Evolutionary conservation across 1,284 basidiomycete genomes (phyloP).

Genomic region (Singerocomus inundabilis): DNA sequence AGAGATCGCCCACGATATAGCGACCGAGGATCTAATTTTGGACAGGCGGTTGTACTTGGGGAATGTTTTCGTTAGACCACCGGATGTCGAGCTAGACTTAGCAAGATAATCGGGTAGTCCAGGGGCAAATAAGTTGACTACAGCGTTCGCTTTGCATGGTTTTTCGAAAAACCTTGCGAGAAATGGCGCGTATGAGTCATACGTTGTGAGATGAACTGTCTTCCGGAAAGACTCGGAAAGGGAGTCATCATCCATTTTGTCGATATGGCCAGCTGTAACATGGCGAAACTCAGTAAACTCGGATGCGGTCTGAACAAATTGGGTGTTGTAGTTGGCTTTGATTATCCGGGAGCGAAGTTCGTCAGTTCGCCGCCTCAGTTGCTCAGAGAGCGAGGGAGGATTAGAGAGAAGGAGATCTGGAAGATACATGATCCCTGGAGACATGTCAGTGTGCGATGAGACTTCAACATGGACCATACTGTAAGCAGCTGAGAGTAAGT

Average conservation of each 20-base stretch:
- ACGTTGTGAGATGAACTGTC: slow-evolving; percentile 14
- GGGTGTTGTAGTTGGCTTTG: slow-evolving; percentile 14
- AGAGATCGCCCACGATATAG: background rate
- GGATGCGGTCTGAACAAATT: slow-evolving; percentile 11
- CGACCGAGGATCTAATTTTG: background rate
- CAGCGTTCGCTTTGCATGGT: slow-evolving; percentile 10
- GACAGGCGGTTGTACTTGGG: slow-evolving; percentile 8
- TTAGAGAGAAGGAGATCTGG: slow-evolving; percentile 3
- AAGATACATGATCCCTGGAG: background rate
- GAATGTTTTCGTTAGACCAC: slow-evolving; percentile 11
- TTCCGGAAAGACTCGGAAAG: slow-evolving; percentile 8
- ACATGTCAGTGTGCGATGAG: background rate
- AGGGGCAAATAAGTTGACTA: slow-evolving; percentile 18
- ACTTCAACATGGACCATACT: background rate
- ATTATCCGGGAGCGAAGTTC: slow-evolving; percentile 7
- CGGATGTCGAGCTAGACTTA: slow-evolving; percentile 22
- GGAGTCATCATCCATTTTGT: background rate
- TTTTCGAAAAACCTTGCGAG: slow-evolving; percentile 7
- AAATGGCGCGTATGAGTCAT: slow-evolving; percentile 18
- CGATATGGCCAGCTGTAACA: background rate
- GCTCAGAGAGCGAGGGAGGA: background rate
- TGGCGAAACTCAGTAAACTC: slow-evolving; percentile 15
- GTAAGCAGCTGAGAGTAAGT: slow-evolving; percentile 4
- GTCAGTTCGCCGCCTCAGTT: background rate
- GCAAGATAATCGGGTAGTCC: slow-evolving; percentile 19